Percentiles rank a stretch among this genome's conserved stretches.
phyloP scores from a whole-genome alignment of 2,329 filamentous ascomycete genomes.

The Dactylella cylindrospora region DNA sequence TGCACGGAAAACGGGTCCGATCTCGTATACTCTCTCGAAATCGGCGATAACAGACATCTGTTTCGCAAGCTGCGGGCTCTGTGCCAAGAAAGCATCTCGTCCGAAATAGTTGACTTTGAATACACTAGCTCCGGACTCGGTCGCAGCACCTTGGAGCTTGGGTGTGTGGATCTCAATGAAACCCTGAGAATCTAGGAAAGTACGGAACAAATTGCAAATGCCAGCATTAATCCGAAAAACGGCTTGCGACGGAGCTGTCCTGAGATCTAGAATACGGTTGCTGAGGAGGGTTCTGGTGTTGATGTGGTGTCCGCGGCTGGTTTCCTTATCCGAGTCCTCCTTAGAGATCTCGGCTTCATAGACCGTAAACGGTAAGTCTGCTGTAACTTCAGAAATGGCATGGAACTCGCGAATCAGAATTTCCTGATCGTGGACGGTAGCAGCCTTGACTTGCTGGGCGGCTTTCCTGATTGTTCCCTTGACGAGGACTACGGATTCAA shows the following conservation, averaged over 20 bases:
- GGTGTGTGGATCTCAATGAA: conserved; percentile 95
- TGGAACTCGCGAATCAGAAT: conserved; percentile 68
- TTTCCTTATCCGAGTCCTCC: conserved; percentile 53
- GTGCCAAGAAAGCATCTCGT: conserved; percentile 80
- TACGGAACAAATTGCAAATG: conserved; percentile 76
- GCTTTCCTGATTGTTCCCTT: conserved; percentile 72
- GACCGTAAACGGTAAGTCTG: conserved; percentile 68
- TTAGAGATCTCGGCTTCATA: conserved; percentile 60
- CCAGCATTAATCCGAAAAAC: conserved; percentile 85
- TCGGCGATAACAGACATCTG: conserved; percentile 90
- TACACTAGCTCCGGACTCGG: conserved; percentile 86
- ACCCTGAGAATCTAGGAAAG: conserved; percentile 69
- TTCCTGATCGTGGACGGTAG: conserved; percentile 74
- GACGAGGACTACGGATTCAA: conserved; percentile 76
- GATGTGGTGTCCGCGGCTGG: conserved; percentile 51
- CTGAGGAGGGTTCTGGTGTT: conserved; percentile 69
- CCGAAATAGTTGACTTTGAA: conserved; percentile 93
- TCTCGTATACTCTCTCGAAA: conserved; percentile 85
- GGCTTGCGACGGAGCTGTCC: conserved; percentile 81
- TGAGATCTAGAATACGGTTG: conserved; percentile 79
- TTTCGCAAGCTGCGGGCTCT: conserved; percentile 88
- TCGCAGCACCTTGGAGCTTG: conserved; percentile 85
- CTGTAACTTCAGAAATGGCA: conserved; percentile 63
- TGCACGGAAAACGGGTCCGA: conserved; percentile 85
- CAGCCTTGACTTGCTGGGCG: conserved; percentile 72